A percentile compares a stretch with the other conserved stretches of the same genome.
Evolutionary conservation across 106 monocot genomes (phyloP).

Genomic region (Hemerocallis citrina): DNA sequence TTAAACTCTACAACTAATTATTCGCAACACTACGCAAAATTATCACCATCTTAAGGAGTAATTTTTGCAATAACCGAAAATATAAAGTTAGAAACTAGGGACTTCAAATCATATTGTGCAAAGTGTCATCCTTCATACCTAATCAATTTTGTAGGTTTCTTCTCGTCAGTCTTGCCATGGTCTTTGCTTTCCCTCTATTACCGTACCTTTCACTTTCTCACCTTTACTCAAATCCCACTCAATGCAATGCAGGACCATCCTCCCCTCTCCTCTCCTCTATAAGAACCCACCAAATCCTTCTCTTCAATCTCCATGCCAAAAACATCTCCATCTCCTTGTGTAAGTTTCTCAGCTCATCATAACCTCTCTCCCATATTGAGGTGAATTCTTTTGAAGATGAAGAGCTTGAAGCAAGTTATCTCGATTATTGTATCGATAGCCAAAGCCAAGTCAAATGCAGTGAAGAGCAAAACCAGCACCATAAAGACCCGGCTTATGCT

Average conservation of each 20-base stretch:
- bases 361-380: neutral
- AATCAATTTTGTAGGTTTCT: neutral
- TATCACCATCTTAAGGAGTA: too few relatives aligned
- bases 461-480: constrained; percentile 46
- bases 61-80: too few relatives aligned
- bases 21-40: too few relatives aligned
- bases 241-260: neutral
- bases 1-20: too few relatives aligned
- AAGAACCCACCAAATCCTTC: constrained; percentile 23
- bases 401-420: constrained; percentile 27
- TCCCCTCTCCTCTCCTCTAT: constrained; percentile 15
- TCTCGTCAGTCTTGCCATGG: neutral
- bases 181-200: constrained; percentile 2
- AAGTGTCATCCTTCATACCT: neutral
- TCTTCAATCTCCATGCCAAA: constrained; percentile 30
- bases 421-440: constrained; percentile 23
- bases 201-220: constrained; percentile 2
- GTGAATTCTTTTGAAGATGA: constrained; percentile 3
- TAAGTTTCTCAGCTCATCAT: neutral
- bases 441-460: constrained; percentile 34
- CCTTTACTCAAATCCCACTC: constrained; percentile 5
- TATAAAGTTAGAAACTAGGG: too few relatives aligned
- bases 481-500: constrained; percentile 43
- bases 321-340: neutral
- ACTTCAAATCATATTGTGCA: neutral